These are phyloP conservation scores for Dryadomyces sulphureus DNA, from an alignment of 2,329 filamentous ascomycete species.

Conservation along the genomic window DNA sequence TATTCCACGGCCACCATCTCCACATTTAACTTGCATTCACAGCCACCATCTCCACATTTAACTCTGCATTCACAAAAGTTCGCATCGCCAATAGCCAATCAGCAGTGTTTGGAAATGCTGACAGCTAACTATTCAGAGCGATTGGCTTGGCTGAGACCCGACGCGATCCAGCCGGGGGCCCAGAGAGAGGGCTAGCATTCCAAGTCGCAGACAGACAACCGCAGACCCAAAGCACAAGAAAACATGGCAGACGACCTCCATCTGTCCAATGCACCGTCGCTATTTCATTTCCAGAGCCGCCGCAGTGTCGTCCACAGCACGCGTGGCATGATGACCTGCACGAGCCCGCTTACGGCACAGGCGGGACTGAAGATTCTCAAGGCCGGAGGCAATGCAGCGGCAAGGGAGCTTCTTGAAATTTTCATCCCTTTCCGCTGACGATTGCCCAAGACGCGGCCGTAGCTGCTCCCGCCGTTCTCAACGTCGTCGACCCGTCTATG, in stretches of 20 bases:
- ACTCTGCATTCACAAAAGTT: neutral
- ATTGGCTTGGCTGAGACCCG: neutral
- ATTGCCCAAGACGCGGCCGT: constrained; percentile 72
- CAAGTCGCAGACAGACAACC: neutral
- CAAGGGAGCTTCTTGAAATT: constrained; percentile 28
- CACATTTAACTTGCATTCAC: neutral
- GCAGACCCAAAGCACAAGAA: neutral
- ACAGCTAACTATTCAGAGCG: neutral
- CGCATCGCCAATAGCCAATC: neutral
- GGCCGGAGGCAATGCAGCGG: constrained; percentile 80
- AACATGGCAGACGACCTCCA: constrained; percentile 3
- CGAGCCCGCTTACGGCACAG: constrained; percentile 73
- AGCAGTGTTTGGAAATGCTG: neutral
- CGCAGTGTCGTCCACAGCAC: constrained; percentile 85
- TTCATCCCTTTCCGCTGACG: neutral
- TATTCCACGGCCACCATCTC: too few species aligned
- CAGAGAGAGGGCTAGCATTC: neutral
- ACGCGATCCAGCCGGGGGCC: neutral
- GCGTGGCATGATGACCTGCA: constrained; percentile 76
- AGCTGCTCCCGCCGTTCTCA: constrained; percentile 80
- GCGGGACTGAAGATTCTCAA: constrained; percentile 69
- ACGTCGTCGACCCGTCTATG: constrained; percentile 82
- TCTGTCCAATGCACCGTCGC: neutral
- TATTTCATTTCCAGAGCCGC: constrained; percentile 41
- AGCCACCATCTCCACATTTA: neutral